Percentiles rank a stretch among this genome's conserved stretches.
These are phyloP conservation scores for Cicer yamashitae DNA, from an alignment of 306 rosid genomes.

Conservation along the genomic window DNA sequence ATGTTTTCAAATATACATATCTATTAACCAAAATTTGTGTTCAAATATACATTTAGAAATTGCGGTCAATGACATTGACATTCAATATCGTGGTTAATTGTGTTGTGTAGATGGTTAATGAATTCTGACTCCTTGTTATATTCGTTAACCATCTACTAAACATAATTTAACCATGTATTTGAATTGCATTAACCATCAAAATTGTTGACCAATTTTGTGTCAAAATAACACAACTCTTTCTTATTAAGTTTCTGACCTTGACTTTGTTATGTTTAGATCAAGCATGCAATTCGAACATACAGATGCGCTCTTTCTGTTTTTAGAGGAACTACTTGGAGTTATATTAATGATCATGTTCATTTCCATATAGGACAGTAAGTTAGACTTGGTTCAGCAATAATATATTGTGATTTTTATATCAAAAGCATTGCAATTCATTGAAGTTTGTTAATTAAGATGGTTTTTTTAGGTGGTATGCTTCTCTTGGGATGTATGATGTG, in stretches of 20 bases:
- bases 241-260: slow-evolving; percentile 37
- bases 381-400: slow-evolving; percentile 41
- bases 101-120: no score
- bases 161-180: no score
- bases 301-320: slow-evolving; percentile 82
- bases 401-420: slow-evolving; percentile 1
- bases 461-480: slow-evolving; percentile 90
- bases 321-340: slow-evolving; percentile 84
- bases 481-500: slow-evolving; percentile 79
- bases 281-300: slow-evolving; percentile 95
- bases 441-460: slow-evolving; percentile 43
- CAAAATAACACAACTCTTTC: background rate
- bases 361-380: slow-evolving; percentile 97
- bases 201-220: no score
- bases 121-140: no score
- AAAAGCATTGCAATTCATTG: slow-evolving; percentile 29
- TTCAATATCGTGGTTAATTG: no score
- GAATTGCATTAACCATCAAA: no score
- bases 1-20: no score
- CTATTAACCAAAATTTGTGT: no score
- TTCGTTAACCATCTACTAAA: no score
- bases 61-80: no score
- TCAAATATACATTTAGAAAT: no score
- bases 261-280: slow-evolving; percentile 61
- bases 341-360: slow-evolving; percentile 89